Evolutionary conservation across 345 rosid genomes (phyloP), one percentile per base, ranked within the genome.

Genomic region (Clarkia xantiana): DNA sequence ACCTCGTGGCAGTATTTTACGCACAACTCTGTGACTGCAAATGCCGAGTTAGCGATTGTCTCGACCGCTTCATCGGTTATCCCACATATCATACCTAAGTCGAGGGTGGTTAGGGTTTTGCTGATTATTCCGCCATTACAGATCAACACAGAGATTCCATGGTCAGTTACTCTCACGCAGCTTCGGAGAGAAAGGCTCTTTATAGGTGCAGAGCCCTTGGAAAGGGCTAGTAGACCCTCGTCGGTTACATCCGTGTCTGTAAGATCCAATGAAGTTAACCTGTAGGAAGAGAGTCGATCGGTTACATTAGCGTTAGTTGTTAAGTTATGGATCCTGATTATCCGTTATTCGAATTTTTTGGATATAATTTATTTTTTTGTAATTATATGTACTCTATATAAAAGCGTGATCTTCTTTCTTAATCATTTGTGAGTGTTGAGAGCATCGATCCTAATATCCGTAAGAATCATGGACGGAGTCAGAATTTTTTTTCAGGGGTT

Each of bases 211-310:
- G 62, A 68, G 10, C 74, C 73, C 41, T 71, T 63, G 54, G 78
- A 60, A 18, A 77, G 77, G 44, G 52, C 49, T 5, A 47, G 62
- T 70, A 82, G 64, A 23, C 86, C 86, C 44, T 40, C 51, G 52
- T 79, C 86, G 3, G 93, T 79, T 47, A 82, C 46, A 71, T 77
- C 82, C 41, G 82, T 73, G 69, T 80, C 80, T 13, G 71, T 61
- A 12, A 82, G 78, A 69, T 71, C 69, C 64, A n/a, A n/a, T n/a
- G n/a, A n/a, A n/a, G n/a, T n/a, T n/a, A n/a, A n/a, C n/a, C n/a
- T n/a, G n/a, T n/a, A n/a, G n/a, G n/a, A n/a, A n/a, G n/a, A n/a
- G n/a, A n/a, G n/a, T n/a, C n/a, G n/a, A n/a, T n/a, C n/a, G n/a
- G n/a, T n/a, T n/a, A n/a, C n/a, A n/a, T n/a, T n/a, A n/a, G n/a